Evolutionary conservation across 148 eudicot genomes (phyloP).

Genomic region (Diospyros lotus): DNA sequence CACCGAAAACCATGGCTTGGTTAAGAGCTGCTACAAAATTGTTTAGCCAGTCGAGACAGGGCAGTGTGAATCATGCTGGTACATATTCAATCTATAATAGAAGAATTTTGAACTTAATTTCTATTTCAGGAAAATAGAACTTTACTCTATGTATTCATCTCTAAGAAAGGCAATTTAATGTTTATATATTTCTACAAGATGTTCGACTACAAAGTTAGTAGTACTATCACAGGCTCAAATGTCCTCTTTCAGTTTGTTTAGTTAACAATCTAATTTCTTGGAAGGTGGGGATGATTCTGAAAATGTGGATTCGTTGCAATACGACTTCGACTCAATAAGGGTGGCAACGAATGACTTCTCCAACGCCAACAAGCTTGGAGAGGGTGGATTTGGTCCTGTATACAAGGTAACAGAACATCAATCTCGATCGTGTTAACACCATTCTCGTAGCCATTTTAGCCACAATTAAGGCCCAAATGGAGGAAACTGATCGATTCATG

Average conservation of each 20-base stretch:
- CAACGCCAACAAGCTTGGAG: conserved; percentile 12
- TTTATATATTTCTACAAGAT: background rate
- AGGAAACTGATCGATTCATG: too few species aligned
- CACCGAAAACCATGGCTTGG: background rate
- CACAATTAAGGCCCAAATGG: too few species aligned
- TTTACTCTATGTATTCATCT: background rate
- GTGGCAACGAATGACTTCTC: conserved; percentile 43
- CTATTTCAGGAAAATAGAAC: too few species aligned
- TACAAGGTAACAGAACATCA: conserved; percentile 11
- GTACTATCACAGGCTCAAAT: too few species aligned
- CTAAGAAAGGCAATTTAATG: background rate
- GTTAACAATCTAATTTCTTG: background rate
- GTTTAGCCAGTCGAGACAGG: background rate
- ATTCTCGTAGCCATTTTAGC: background rate
- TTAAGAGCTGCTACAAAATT: conserved; percentile 1
- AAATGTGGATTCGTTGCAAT: conserved; percentile 37
- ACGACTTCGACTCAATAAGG: conserved; percentile 34
- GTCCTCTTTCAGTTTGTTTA: background rate
- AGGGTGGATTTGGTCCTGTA: conserved; percentile 22
- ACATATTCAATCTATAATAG: background rate
- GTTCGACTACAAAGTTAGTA: too few species aligned
- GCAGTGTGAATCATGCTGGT: background rate
- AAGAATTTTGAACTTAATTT: background rate
- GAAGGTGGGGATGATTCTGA: conserved; percentile 2
- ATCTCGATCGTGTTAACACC: too few species aligned